phyloP scores from a whole-genome alignment of 2,329 filamentous ascomycete species.

The Purpureocillium lavendulum region DNA sequence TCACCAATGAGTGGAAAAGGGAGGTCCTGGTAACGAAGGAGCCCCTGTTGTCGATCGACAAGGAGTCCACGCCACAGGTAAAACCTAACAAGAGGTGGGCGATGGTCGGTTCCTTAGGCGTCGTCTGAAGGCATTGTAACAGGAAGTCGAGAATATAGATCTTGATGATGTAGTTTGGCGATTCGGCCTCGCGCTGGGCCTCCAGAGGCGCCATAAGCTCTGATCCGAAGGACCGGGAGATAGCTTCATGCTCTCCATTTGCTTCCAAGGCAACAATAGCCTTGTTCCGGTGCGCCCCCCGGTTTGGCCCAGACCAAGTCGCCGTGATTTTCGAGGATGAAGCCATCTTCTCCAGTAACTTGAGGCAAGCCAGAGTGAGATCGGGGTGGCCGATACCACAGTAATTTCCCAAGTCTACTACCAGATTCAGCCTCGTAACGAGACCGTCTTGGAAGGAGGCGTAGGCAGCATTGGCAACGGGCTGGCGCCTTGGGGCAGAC shows the following conservation, averaged over 20 bases:
- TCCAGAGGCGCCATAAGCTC: conserved; percentile 65
- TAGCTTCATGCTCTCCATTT: conserved; percentile 70
- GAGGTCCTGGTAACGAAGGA: conserved; percentile 65
- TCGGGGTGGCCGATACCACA: conserved; percentile 77
- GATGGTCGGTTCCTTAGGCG: conserved; percentile 71
- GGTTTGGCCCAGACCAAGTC: conserved; percentile 52
- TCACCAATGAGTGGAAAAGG: conserved; percentile 74
- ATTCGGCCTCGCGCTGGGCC: conserved; percentile 58
- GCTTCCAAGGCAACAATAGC: conserved; percentile 83
- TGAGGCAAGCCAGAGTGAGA: conserved; percentile 71
- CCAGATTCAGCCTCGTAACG: conserved; percentile 67
- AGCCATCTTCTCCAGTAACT: conserved; percentile 77
- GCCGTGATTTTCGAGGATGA: conserved; percentile 74
- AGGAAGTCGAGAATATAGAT: conserved; percentile 80
- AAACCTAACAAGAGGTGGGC: conserved; percentile 90
- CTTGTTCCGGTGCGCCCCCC: conserved; percentile 65
- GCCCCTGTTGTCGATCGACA: conserved; percentile 61
- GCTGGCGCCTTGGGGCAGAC: conserved; percentile 45
- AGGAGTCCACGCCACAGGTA: conserved; percentile 59
- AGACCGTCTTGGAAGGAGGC: conserved; percentile 90
- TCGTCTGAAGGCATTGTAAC: conserved; percentile 67
- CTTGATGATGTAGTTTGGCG: conserved; percentile 73
- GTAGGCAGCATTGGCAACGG: conserved; percentile 62
- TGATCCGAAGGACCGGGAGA: conserved; percentile 62
- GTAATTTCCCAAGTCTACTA: conserved; percentile 79